Evolutionary conservation across 2,329 filamentous ascomycete genomes (phyloP).

Genomic region (Beauveria sp.): DNA sequence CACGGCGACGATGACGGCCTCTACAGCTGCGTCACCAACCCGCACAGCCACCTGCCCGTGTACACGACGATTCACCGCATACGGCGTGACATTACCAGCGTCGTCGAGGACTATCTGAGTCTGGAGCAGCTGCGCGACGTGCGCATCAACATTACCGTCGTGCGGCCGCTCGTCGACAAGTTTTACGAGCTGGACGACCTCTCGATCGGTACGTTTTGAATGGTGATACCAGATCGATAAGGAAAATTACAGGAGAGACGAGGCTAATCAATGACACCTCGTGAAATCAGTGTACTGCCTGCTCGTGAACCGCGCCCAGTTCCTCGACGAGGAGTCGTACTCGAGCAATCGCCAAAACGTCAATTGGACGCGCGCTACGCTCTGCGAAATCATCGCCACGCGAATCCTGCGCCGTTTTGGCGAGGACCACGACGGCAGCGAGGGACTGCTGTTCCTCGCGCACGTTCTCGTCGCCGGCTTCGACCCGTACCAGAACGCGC

Average conservation of each 20-base stretch:
- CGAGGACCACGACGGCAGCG: slow-evolving; percentile 64
- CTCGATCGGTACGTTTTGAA: slow-evolving; percentile 53
- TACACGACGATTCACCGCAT: slow-evolving; percentile 73
- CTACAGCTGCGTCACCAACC: slow-evolving; percentile 48
- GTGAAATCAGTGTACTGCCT: slow-evolving; percentile 62
- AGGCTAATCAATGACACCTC: neutral
- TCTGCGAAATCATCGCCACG: slow-evolving; percentile 75
- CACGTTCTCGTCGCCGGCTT: slow-evolving; percentile 79
- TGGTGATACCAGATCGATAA: neutral
- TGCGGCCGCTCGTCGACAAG: slow-evolving; percentile 76
- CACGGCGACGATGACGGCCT: slow-evolving; percentile 26
- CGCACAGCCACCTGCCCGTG: slow-evolving; percentile 58
- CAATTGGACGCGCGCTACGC: slow-evolving; percentile 65
- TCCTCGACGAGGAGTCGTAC: slow-evolving; percentile 68
- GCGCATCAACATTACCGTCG: slow-evolving; percentile 71
- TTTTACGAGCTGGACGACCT: slow-evolving; percentile 73
- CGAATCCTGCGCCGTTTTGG: slow-evolving; percentile 71
- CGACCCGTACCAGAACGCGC: slow-evolving; percentile 78
- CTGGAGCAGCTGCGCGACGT: slow-evolving; percentile 72
- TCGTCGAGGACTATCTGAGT: slow-evolving; percentile 57
- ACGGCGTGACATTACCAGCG: slow-evolving; percentile 53
- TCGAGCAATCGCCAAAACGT: slow-evolving; percentile 74
- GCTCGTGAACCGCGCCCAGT: slow-evolving; percentile 73
- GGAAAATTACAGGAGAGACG: neutral
- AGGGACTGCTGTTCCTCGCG: slow-evolving; percentile 64